These are phyloP conservation scores for Cercospora nicotianae DNA, from an alignment of 2,329 filamentous ascomycete genomes.

Conservation along the genomic window DNA sequence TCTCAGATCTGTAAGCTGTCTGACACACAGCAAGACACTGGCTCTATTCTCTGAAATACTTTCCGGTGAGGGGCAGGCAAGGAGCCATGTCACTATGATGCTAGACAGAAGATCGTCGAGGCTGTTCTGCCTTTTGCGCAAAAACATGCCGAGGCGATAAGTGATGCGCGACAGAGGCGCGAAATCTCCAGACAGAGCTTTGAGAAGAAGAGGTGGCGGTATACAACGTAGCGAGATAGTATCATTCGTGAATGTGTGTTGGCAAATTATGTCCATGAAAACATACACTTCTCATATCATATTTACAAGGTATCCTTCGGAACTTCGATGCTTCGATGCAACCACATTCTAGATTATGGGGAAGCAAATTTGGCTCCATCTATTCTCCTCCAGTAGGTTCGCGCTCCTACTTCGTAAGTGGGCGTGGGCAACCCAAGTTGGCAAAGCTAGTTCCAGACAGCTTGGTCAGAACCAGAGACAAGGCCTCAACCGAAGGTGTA, in stretches of 20 bases:
- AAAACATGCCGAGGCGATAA: background rate
- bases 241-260: too few relatives aligned
- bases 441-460: slow-evolving; percentile 32
- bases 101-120: background rate
- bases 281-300: background rate
- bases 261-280: background rate
- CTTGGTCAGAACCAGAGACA: slow-evolving; percentile 37
- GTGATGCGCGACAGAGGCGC: too few relatives aligned
- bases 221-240: too few relatives aligned
- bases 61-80: background rate
- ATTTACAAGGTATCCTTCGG: background rate
- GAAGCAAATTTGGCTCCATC: too few relatives aligned
- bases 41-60: background rate
- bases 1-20: background rate
- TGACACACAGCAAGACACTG: background rate
- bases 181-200: too few relatives aligned
- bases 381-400: background rate
- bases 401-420: slow-evolving; percentile 13
- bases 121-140: background rate
- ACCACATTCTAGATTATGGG: background rate
- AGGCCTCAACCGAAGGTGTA: slow-evolving; percentile 40
- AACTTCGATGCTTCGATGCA: background rate
- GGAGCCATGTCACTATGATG: background rate
- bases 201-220: too few relatives aligned
- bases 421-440: slow-evolving; percentile 42